Evolutionary conservation across 345 rosid genomes (phyloP).

Genomic region (Draba incana): DNA sequence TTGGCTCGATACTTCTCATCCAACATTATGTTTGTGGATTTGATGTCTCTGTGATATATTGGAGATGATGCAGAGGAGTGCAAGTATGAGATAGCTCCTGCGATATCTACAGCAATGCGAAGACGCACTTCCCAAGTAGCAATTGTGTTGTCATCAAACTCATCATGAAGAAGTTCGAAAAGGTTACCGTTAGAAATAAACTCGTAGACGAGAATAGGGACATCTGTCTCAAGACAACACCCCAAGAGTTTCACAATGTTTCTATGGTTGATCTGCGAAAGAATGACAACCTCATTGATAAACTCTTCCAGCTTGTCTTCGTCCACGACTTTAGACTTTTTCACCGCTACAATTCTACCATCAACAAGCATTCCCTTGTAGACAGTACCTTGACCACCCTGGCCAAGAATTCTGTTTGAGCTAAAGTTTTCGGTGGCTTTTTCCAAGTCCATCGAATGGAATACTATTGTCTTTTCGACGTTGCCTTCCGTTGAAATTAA

Average conservation of each 20-base stretch:
- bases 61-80: constrained; percentile 14
- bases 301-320: constrained; percentile 12
- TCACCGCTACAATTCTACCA: constrained; percentile 10
- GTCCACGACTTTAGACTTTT: constrained; percentile 1
- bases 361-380: constrained; percentile 10
- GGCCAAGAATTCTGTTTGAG: not conserved
- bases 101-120: constrained; percentile 11
- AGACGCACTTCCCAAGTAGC: constrained; percentile 19
- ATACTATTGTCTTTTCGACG: not conserved
- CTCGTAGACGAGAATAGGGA: constrained; percentile 8
- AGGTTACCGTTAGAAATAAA: constrained; percentile 20
- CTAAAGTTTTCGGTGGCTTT: constrained; percentile 18
- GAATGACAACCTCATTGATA: constrained; percentile 23
- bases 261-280: constrained; percentile 10
- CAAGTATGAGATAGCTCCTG: constrained; percentile 19
- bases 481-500: not conserved
- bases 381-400: constrained; percentile 21
- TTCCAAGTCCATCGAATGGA: not conserved
- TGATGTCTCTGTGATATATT: constrained; percentile 16
- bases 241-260: constrained; percentile 14
- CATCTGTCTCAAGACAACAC: constrained; percentile 8
- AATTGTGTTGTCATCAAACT: not conserved
- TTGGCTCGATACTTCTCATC: constrained; percentile 22
- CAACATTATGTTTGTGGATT: constrained; percentile 11
- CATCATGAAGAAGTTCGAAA: constrained; percentile 23